Percentiles rank a stretch among this genome's conserved stretches.
Evolutionary conservation across 352 stramenopile species (phyloP).

Genomic region (Globisporangium cystogenes): DNA sequence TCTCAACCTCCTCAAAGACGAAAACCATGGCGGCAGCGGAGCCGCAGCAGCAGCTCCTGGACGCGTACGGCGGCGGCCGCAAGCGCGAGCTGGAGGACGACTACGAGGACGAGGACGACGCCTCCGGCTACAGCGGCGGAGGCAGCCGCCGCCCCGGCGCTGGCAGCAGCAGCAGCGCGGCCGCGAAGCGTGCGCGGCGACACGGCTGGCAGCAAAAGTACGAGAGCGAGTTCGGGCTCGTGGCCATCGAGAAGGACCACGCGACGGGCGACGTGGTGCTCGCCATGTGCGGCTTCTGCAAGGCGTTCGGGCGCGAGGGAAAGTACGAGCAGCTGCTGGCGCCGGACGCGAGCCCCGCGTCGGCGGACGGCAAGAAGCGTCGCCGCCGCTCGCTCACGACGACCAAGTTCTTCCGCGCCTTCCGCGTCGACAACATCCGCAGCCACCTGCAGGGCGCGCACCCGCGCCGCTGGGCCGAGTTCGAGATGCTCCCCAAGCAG

Average conservation of each 20-base stretch:
- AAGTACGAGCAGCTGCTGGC: conserved; percentile 69
- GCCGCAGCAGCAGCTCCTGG: not conserved
- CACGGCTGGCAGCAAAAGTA: conserved; percentile 84
- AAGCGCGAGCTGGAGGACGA: conserved; percentile 43
- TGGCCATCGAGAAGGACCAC: conserved; percentile 61
- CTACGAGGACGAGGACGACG: conserved; percentile 39
- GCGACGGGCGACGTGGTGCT: conserved; percentile 65
- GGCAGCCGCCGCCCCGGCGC: too few species aligned
- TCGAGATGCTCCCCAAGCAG: conserved; percentile 77
- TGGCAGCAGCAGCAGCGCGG: conserved; percentile 15
- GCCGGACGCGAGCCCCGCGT: conserved; percentile 21
- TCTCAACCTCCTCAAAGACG: not conserved
- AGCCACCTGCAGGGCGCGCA: conserved; percentile 78
- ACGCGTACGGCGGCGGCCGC: conserved; percentile 21
- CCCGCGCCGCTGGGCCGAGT: conserved; percentile 69
- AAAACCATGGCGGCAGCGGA: not conserved
- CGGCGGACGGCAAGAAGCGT: conserved; percentile 58
- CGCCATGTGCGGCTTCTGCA: conserved; percentile 83
- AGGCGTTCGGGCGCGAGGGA: conserved; percentile 72
- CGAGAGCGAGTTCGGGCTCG: conserved; percentile 73
- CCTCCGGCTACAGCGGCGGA: conserved; percentile 10
- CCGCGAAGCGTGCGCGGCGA: conserved; percentile 43
- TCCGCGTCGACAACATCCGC: conserved; percentile 83
- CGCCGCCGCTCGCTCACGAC: conserved; percentile 73
- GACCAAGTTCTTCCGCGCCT: conserved; percentile 85